A percentile compares a stretch with the other conserved stretches of the same genome.
Evolutionary conservation across 495 filamentous ascomycete species (phyloP).

Genomic region (Corynascus novoguineensis): DNA sequence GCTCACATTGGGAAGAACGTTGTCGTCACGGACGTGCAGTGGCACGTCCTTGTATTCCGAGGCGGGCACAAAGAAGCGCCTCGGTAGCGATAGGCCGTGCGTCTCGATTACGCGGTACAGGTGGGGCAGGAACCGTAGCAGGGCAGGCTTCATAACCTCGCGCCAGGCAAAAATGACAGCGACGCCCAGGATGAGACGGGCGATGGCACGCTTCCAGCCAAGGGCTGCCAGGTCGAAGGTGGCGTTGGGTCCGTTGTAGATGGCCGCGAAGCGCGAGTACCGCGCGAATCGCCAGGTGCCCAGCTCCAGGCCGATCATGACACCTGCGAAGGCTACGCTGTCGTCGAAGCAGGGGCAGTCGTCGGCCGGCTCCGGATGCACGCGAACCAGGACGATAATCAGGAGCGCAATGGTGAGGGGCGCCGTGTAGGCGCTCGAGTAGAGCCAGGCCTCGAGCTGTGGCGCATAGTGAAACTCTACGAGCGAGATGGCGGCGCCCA

Average conservation of each 20-base stretch:
- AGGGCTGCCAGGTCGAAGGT: conserved; percentile 56
- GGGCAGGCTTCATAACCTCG: conserved; percentile 73
- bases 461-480: conserved; percentile 68
- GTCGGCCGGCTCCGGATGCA: conserved; percentile 94
- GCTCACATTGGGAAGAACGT: conserved; percentile 76
- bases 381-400: conserved; percentile 69
- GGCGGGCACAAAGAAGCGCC: conserved; percentile 83
- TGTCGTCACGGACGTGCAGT: conserved; percentile 68
- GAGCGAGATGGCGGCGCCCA: conserved; percentile 62
- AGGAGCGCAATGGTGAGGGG: conserved; percentile 56
- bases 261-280: conserved; percentile 48
- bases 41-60: conserved; percentile 87
- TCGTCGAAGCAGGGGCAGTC: conserved; percentile 98
- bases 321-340: conserved; percentile 86
- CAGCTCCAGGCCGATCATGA: conserved; percentile 72
- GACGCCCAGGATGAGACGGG: conserved; percentile 73
- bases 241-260: conserved; percentile 43
- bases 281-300: conserved; percentile 75
- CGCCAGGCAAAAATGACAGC: conserved; percentile 82
- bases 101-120: conserved; percentile 82
- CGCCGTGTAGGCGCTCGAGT: conserved; percentile 49
- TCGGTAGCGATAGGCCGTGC: conserved; percentile 67
- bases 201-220: conserved; percentile 51
- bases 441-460: conserved; percentile 60
- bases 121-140: conserved; percentile 73